Evolutionary conservation across 2,329 filamentous ascomycete genomes (phyloP).

Genomic region (Pezicula radicicola): DNA sequence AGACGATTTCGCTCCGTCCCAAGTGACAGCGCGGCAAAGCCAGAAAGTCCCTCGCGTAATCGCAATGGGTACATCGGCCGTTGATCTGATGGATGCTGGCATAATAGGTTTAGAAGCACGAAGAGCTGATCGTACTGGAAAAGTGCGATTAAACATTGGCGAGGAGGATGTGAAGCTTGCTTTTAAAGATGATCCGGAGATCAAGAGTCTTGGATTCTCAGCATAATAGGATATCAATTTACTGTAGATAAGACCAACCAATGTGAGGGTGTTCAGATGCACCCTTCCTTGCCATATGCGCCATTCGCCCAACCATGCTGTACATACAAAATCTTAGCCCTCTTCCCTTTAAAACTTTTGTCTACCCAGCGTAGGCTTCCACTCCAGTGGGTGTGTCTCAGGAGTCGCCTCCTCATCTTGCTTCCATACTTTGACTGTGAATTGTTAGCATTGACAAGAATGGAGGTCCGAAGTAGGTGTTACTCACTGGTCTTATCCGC

Average conservation of each 20-base stretch:
- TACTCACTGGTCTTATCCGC: slow-evolving; percentile 85
- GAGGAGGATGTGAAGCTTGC: slow-evolving; percentile 90
- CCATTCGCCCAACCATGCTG: slow-evolving; percentile 23
- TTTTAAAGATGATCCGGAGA: slow-evolving; percentile 82
- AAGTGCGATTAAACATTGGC: slow-evolving; percentile 79
- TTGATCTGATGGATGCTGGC: slow-evolving; percentile 83
- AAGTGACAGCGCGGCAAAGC: slow-evolving; percentile 27
- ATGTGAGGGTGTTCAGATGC: not conserved
- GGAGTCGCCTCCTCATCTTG: slow-evolving; percentile 87
- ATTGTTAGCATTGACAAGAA: slow-evolving; percentile 20
- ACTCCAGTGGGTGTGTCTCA: slow-evolving; percentile 87
- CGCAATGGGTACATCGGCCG: slow-evolving; percentile 68
- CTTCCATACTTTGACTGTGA: slow-evolving; percentile 87
- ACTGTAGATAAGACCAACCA: slow-evolving; percentile 4
- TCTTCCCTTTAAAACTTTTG: slow-evolving; percentile 61
- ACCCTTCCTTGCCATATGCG: slow-evolving; percentile 7
- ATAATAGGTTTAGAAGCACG: slow-evolving; percentile 80
- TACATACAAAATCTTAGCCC: slow-evolving; percentile 2
- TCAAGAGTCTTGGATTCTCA: slow-evolving; percentile 51
- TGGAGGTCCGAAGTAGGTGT: not conserved
- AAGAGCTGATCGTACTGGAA: slow-evolving; percentile 80
- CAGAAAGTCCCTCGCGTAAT: slow-evolving; percentile 42
- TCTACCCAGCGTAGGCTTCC: slow-evolving; percentile 78
- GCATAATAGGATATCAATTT: slow-evolving; percentile 4
- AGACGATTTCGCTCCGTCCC: slow-evolving; percentile 4